Base-by-base conservation (phyloP, 768 basidiomycete species). In the Dictyophora rubrovolvata region DNA sequence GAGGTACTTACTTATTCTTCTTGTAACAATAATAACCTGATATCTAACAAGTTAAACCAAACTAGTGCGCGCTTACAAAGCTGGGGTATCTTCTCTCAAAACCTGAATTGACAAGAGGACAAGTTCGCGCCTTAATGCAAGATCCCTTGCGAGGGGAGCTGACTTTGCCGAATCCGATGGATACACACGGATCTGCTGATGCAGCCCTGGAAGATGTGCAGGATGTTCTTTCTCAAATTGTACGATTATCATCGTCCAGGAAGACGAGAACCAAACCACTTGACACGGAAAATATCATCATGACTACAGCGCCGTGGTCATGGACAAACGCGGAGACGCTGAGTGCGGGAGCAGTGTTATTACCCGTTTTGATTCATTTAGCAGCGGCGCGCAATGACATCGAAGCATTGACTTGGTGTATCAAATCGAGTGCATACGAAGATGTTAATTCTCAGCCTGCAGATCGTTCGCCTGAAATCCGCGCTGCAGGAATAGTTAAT, bases 1-100 rank as follows among this genome's bases (percentile, higher is more conserved):
- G 92, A 95, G 81, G 90, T 89, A 60, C 42, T 42, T 36, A 11
- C 8, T 12, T 34, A 60, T 18, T 58, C 10, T 53, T 46, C 55
- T 9, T 21, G 12, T 48, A 34, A 14, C 14, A 11, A 48, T 16
- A 48, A 42, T 14, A n/a, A n/a, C n/a, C n/a, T n/a, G n/a, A n/a
- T 42, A 34, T 18, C 55, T 63, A 17, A 63, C 46, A 34, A 9
- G n/a, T 55, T 20, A 55, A 49, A 28, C 33, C 18, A 46, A 36
- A 17, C 8, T 59, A 94, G 92, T 91, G 90, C 60, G 93, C 93
- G 1, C 79, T 96, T 18, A 79, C 91, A 14, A 97, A 97, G 72
- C 78, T 97, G 16, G 80, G 87, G 50, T 97, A 96, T 67, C 80
- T 97, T 14, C 77, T 96, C 35, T 90, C 90, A 6, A 95, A 96